Conservation (phyloP, 495 filamentous ascomycete genomes). For the Haplographium delicatum region DNA sequence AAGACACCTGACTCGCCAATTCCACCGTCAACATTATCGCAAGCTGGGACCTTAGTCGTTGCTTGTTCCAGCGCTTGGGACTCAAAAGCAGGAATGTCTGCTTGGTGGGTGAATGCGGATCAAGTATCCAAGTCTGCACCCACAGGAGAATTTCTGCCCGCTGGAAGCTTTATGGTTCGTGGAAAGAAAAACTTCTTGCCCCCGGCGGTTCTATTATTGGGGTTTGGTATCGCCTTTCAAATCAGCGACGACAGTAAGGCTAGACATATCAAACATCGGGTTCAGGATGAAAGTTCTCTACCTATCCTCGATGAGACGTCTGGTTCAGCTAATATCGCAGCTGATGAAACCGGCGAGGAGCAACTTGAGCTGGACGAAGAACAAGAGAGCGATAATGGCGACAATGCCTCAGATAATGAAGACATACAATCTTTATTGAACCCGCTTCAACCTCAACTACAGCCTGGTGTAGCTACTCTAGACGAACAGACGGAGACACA, state of each 20-base stretch:
- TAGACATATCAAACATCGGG: slow-evolving; percentile 69
- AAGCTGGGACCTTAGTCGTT: slow-evolving; percentile 81
- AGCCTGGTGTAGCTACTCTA: slow-evolving; percentile 23
- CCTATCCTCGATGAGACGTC: background rate
- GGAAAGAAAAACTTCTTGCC: slow-evolving; percentile 89
- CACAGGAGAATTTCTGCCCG: slow-evolving; percentile 71
- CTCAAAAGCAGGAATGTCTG: slow-evolving; percentile 88
- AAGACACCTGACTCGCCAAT: slow-evolving; percentile 75
- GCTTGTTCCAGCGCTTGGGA: slow-evolving; percentile 89
- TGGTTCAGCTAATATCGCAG: background rate
- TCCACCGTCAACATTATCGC: slow-evolving; percentile 82
- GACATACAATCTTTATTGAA: slow-evolving; percentile 33
- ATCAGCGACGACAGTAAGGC: slow-evolving; percentile 84
- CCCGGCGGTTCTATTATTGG: slow-evolving; percentile 80
- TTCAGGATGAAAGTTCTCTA: slow-evolving; percentile 26
- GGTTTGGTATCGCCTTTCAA: slow-evolving; percentile 81
- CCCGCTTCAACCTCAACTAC: slow-evolving; percentile 36
- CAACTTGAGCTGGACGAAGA: slow-evolving; percentile 32
- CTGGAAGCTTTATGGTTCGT: slow-evolving; percentile 70
- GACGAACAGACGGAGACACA: slow-evolving; percentile 29
- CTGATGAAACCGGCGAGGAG: slow-evolving; percentile 30
- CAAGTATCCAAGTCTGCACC: slow-evolving; percentile 81
- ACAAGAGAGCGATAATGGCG: slow-evolving; percentile 4
- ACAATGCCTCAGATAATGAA: slow-evolving; percentile 29
- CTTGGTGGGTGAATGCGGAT: slow-evolving; percentile 86